Base-by-base conservation (phyloP, 192 early-diverging fungal species). In the Podila horticola region DNA sequence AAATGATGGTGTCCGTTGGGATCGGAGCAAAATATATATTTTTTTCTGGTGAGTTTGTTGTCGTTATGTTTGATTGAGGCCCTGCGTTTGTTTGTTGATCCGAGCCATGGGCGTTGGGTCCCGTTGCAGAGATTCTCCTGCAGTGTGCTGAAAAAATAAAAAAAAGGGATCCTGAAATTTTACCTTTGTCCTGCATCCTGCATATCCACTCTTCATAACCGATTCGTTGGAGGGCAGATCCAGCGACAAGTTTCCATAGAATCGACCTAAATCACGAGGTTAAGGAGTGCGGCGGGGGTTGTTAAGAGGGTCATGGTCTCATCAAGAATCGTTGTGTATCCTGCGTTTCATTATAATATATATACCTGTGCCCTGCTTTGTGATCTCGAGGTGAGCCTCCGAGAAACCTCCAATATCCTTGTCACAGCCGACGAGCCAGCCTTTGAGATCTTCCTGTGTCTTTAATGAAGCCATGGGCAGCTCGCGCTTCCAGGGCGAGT, bases 361-460 rank as follows among this genome's bases (percentile, higher is more conserved):
- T 20, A 38, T 51, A 66, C 74, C 79, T 30, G 69, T 75, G 63
- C 59, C 69, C 28, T 72, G 74, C 36, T 74, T 71, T 0, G 85
- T 88, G 36, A 89, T 91, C 73, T 92, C 77, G 2, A 81, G 66
- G 45, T 66, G 64, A 11, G 79, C 69, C 20, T 75, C 71, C 8
- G 67, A 79, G 50, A 65, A 85, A 64, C 88, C 90, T 26, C 96
- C 96, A 86, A 98, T 94, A 81, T 98, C 96, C 62, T 92, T 91
- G 84, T 98, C 97, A 3, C 92, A 93, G 0, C 97, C 97, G 29
- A 95, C 87, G 17, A 90, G 77, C 94, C 95, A 98, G 26, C 84
- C 65, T 48, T 92, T 71, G 36, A 98, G 67, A 73, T 93, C 92
- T 34, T 89, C 84, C 33, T 89, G 84, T 9, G 70, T 74, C 36